Conservation (phyloP, 2,329 filamentous ascomycete genomes). For the Apiospora phragmitis region DNA sequence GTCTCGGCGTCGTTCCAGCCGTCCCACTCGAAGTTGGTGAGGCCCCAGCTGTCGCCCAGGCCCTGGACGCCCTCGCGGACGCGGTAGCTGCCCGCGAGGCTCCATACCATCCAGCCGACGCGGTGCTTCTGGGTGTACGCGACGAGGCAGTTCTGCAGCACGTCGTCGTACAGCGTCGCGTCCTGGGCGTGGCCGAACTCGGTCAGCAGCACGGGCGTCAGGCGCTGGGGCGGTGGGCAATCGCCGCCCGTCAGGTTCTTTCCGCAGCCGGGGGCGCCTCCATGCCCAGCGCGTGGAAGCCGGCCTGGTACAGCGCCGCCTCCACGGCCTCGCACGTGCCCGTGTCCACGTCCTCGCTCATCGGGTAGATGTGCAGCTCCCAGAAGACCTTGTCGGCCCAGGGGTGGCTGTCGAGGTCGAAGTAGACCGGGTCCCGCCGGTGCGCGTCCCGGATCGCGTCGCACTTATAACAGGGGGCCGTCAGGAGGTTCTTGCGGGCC, state of each 20-base stretch:
- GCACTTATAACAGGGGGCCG: constrained; percentile 42
- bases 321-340: constrained; percentile 48
- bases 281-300: constrained; percentile 48
- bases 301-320: constrained; percentile 48
- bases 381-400: constrained; percentile 50
- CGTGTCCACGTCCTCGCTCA: constrained; percentile 43
- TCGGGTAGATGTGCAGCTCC: constrained; percentile 45
- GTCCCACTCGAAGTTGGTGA: constrained; percentile 47
- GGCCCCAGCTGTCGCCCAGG: constrained; percentile 47
- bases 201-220: constrained; percentile 47
- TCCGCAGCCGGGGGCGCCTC: constrained; percentile 38
- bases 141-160: constrained; percentile 46
- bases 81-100: constrained; percentile 48
- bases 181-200: constrained; percentile 49
- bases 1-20: constrained; percentile 47
- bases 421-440: constrained; percentile 43
- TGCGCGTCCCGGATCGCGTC: constrained; percentile 42
- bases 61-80: constrained; percentile 45
- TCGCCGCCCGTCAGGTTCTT: constrained; percentile 35
- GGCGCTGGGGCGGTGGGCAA: constrained; percentile 37
- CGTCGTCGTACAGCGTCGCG: constrained; percentile 40
- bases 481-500: constrained; percentile 39
- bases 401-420: constrained; percentile 44
- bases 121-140: constrained; percentile 44
- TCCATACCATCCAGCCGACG: constrained; percentile 52